phyloP scores from a whole-genome alignment of 768 basidiomycete genomes.

The Tricholoma sp. region DNA sequence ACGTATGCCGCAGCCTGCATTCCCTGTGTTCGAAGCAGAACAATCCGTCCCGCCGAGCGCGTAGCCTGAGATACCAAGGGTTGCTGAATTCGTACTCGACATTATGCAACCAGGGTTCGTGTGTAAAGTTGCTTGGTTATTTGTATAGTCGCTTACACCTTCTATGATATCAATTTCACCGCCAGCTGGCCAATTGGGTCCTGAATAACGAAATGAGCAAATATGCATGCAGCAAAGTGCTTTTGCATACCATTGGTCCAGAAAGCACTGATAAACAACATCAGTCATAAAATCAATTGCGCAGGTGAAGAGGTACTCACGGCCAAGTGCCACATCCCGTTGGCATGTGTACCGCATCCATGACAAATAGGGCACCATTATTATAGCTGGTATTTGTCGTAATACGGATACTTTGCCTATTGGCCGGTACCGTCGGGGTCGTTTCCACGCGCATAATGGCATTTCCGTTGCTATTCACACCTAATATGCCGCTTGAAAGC shows the following conservation, averaged over 20 bases:
- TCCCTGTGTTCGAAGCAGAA: conserved; percentile 60
- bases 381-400: conserved; percentile 55
- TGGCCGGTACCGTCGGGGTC: conserved; percentile 61
- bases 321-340: conserved; percentile 89
- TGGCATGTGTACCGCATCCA: conserved; percentile 88
- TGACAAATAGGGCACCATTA: conserved; percentile 58
- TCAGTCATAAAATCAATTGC: not conserved
- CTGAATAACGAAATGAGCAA: conserved; percentile 42
- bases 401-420: conserved; percentile 76
- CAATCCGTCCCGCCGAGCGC: conserved; percentile 72
- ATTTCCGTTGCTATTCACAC: conserved; percentile 66
- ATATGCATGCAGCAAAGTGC: not conserved
- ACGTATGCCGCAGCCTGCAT: conserved; percentile 80
- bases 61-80: conserved; percentile 54
- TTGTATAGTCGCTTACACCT: conserved; percentile 75
- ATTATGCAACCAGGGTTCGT: conserved; percentile 69
- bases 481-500: conserved; percentile 54
- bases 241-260: conserved; percentile 38
- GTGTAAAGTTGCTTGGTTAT: conserved; percentile 80
- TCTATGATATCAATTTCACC: conserved; percentile 87
- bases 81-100: conserved; percentile 37
- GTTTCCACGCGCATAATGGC: conserved; percentile 89
- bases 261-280: conserved; percentile 31
- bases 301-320: conserved; percentile 25
- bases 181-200: conserved; percentile 56